Base-by-base conservation (phyloP, 2,329 filamentous ascomycete species). In the Colletotrichum coccodes region DNA sequence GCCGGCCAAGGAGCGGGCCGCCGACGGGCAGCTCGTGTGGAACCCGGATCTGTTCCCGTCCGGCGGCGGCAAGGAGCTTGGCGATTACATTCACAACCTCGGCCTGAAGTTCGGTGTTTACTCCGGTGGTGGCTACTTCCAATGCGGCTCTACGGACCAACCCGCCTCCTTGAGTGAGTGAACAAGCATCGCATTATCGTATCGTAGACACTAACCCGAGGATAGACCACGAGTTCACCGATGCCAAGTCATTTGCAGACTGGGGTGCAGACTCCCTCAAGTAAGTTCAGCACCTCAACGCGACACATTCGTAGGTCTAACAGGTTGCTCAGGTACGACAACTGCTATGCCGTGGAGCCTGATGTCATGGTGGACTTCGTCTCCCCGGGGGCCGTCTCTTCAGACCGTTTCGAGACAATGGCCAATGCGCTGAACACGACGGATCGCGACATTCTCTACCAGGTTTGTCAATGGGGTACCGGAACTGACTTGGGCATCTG, bases 21-120 rank as follows among this genome's bases (percentile, higher is more conserved):
- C 77, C 0, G 76, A 86, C 11, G 84, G 83, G 2, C 79, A 79
- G 23, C 76, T 88, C 3, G 82, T 84, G 14, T 89, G 85, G 82
- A 86, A 89, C 62, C 71, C 76, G 7, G 80, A 76, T 0, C 72
- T 82, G 1, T 89, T 89, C 34, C 87, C 87, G 0, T 84, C 84
- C 0, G 85, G 84, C 0, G 81, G 86, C 18, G 80, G 79, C 26
- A 84, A 81, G 1, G 66, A 66, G 42, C 74, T 89, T 4, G 83
- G 84, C 1, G 81, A 87, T 3, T 85, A 81, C 38, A 80, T 88
- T 3, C 85, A 87, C 44, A 76, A 75, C 2, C 74, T 86, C 0
- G 84, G 83, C 0, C 71, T 89, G 16, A 80, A 84, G 34, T 88
- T 87, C 71, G 86, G 86, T 1, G 76, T 89, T n/a, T 89, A 89